Percentiles rank a stretch among this genome's conserved stretches.
Evolutionary conservation across 2,329 filamentous ascomycete species (phyloP).

Genomic region (Remersonia thermophila): DNA sequence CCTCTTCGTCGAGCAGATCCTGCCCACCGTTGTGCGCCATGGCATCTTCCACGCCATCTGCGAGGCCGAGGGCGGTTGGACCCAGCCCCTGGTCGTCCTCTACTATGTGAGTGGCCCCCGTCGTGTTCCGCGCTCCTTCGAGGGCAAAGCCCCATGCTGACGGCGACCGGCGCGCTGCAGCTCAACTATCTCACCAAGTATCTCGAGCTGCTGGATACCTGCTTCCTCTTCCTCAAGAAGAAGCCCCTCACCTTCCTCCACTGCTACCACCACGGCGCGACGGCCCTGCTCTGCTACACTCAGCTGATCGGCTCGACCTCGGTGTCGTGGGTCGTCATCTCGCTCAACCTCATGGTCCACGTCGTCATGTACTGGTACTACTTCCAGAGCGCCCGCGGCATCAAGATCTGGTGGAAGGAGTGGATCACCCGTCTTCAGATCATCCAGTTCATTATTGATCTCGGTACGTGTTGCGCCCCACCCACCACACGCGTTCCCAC

Average conservation of each 20-base stretch:
- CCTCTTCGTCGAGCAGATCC: slow-evolving; percentile 82
- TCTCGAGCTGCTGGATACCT: slow-evolving; percentile 85
- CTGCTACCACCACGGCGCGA: slow-evolving; percentile 97
- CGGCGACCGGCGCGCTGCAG: slow-evolving; percentile 2
- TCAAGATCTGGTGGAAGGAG: slow-evolving; percentile 99
- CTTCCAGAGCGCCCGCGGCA: slow-evolving; percentile 93
- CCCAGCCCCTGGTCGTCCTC: slow-evolving; percentile 78
- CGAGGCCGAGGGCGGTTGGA: slow-evolving; percentile 73
- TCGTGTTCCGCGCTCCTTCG: background rate
- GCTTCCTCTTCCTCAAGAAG: slow-evolving; percentile 98
- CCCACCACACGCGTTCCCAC: no score
- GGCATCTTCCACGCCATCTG: slow-evolving; percentile 89
- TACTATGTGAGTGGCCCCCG: slow-evolving; percentile 68
- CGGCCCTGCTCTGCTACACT: slow-evolving; percentile 93
- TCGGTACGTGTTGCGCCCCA: slow-evolving; percentile 48
- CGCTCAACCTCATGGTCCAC: slow-evolving; percentile 84
- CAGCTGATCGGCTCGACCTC: slow-evolving; percentile 87
- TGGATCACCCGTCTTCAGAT: slow-evolving; percentile 98
- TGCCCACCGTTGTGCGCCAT: slow-evolving; percentile 66
- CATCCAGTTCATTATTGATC: slow-evolving; percentile 91
- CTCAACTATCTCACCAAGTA: slow-evolving; percentile 59
- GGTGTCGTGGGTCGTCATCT: slow-evolving; percentile 91
- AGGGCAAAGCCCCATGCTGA: background rate
- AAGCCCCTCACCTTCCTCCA: slow-evolving; percentile 98
- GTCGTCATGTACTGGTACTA: slow-evolving; percentile 99